A percentile compares a stretch with the other conserved stretches of the same genome.
phyloP scores from a whole-genome alignment of 306 rosid species.

The Cicer chorassanicum region DNA sequence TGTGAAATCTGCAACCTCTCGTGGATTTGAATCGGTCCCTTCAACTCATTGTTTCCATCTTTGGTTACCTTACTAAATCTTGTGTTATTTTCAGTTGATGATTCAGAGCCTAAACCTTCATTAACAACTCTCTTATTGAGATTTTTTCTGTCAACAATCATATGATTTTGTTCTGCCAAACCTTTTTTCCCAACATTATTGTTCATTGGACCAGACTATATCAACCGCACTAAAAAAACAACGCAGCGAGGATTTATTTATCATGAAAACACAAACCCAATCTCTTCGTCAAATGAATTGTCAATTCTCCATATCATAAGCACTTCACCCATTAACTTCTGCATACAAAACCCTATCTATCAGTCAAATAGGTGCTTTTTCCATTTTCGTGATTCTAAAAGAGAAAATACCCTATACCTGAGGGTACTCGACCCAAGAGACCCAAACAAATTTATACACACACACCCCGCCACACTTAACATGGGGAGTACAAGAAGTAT shows the following conservation, averaged over 20 bases:
- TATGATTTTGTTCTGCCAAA: slow-evolving; percentile 47
- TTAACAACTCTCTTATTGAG: slow-evolving; percentile 48
- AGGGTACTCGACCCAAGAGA: slow-evolving; percentile 37
- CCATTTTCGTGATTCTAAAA: slow-evolving; percentile 22
- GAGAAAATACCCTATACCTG: slow-evolving; percentile 38
- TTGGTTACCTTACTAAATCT: slow-evolving; percentile 43
- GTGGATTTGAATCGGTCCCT: slow-evolving; percentile 51
- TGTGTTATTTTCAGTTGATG: slow-evolving; percentile 50
- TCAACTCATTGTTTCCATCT: slow-evolving; percentile 49
- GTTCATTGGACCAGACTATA: slow-evolving; percentile 47
- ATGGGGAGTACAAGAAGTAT: slow-evolving; percentile 22
- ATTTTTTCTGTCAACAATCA: slow-evolving; percentile 46
- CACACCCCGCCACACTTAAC: neutral
- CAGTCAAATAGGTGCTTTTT: slow-evolving; percentile 35
- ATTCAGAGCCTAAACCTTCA: slow-evolving; percentile 53
- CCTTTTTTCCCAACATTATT: slow-evolving; percentile 41
- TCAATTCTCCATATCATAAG: slow-evolving; percentile 42
- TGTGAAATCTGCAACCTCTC: slow-evolving; percentile 53
- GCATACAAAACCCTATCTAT: slow-evolving; percentile 45
- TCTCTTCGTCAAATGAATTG: slow-evolving; percentile 40
- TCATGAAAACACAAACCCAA: slow-evolving; percentile 42
- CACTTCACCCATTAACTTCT: slow-evolving; percentile 49
- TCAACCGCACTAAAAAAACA: slow-evolving; percentile 52
- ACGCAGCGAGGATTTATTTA: slow-evolving; percentile 43
- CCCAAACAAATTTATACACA: slow-evolving; percentile 23